Evolutionary conservation across 805 yeast species (phyloP).

Genomic region (Torulaspora maleeae): DNA sequence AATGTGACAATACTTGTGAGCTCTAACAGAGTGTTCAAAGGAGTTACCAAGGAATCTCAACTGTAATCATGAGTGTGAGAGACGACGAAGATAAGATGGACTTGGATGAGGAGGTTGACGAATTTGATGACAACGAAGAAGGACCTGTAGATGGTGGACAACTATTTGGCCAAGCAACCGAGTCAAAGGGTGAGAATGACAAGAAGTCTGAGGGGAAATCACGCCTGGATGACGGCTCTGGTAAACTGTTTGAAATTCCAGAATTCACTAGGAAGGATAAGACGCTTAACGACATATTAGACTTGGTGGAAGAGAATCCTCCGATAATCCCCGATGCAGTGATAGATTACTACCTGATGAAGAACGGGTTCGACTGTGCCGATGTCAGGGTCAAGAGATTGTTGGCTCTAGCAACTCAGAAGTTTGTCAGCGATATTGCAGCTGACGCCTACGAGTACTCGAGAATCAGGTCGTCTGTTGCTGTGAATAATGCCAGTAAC

Average conservation of each 20-base stretch:
- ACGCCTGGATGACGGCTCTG: conserved; percentile 26
- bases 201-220: conserved; percentile 17
- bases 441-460: conserved; percentile 96
- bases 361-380: conserved; percentile 77
- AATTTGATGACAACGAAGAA: conserved; percentile 36
- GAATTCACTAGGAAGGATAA: conserved; percentile 74
- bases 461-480: conserved; percentile 79
- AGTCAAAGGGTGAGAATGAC: conserved; percentile 15
- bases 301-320: conserved; percentile 87
- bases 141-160: conserved; percentile 27
- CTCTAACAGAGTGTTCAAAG: not conserved
- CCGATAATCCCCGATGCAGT: conserved; percentile 97
- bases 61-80: conserved; percentile 7
- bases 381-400: conserved; percentile 77
- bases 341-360: conserved; percentile 82
- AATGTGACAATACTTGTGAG: not conserved
- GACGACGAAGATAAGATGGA: conserved; percentile 13
- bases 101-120: conserved; percentile 34
- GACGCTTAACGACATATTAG: conserved; percentile 75
- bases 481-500: conserved; percentile 79
- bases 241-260: conserved; percentile 49
- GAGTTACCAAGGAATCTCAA: not conserved
- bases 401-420: conserved; percentile 92
- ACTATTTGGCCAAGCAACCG: conserved; percentile 15
- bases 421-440: conserved; percentile 89